A percentile compares a stretch with the other conserved stretches of the same genome.
Evolutionary conservation across 108 stramenopile species (phyloP).

Genomic region (Craspedostauros australis): DNA sequence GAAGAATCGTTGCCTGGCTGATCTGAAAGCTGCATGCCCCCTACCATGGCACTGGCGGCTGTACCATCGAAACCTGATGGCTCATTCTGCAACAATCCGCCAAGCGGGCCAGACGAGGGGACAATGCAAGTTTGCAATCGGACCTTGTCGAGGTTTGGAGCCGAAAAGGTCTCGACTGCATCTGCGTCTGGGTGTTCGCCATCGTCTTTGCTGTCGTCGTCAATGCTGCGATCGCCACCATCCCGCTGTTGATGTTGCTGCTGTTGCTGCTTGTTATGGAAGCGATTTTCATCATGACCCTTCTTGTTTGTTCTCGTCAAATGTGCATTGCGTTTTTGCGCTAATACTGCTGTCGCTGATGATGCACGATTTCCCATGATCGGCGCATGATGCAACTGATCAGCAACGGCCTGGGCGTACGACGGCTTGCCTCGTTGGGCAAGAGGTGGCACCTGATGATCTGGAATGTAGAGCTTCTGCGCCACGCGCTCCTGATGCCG

Average conservation of each 20-base stretch:
- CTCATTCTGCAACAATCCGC: slow-evolving; percentile 8
- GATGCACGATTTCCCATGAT: neutral
- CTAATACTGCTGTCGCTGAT: neutral
- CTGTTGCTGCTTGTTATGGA: too few relatives aligned
- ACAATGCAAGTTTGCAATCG: slow-evolving; percentile 68
- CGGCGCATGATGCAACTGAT: slow-evolving; percentile 5
- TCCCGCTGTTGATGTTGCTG: neutral
- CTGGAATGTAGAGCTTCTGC: too few relatives aligned
- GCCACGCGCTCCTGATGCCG: slow-evolving; percentile 6
- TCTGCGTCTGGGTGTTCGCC: neutral
- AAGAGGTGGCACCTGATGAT: neutral
- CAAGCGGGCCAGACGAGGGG: slow-evolving; percentile 32
- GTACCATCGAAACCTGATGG: too few relatives aligned
- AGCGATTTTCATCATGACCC: neutral
- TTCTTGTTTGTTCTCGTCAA: slow-evolving; percentile 1
- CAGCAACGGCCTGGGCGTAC: slow-evolving; percentile 31
- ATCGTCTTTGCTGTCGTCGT: neutral
- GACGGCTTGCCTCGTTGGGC: slow-evolving; percentile 1
- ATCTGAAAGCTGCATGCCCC: too few relatives aligned
- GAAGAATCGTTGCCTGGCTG: too few relatives aligned
- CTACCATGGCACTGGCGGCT: too few relatives aligned
- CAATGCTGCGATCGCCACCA: neutral
- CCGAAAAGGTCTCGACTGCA: slow-evolving; percentile 1
- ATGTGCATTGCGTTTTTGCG: neutral
- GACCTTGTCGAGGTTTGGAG: slow-evolving; percentile 35